These are phyloP conservation scores for Phaseolus coccineus DNA, from an alignment of 331 rosid genomes.

Conservation along the genomic window DNA sequence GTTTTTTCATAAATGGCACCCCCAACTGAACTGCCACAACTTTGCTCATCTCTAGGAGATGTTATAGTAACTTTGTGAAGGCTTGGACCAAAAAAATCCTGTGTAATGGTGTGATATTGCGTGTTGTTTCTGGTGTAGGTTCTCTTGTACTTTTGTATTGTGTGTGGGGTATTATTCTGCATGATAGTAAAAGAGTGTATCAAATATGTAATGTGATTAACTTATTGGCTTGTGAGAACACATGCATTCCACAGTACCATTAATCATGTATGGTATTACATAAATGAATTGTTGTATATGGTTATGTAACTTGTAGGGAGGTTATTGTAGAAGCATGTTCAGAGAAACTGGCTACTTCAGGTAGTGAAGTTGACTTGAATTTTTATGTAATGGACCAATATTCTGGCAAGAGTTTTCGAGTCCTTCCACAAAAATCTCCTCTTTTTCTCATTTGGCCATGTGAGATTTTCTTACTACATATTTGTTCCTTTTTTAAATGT, in stretches of 20 bases:
- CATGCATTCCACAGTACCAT: constrained; percentile 40
- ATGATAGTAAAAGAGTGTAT: constrained; percentile 30
- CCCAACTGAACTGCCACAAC: constrained; percentile 7
- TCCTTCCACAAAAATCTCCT: background rate
- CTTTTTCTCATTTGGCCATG: background rate
- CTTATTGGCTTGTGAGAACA: constrained; percentile 22
- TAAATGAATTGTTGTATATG: constrained; percentile 42
- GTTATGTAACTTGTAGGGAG: constrained; percentile 35
- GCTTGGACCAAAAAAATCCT: background rate
- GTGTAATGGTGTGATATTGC: constrained; percentile 31
- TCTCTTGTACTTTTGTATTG: background rate
- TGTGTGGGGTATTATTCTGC: constrained; percentile 27
- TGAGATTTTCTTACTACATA: background rate
- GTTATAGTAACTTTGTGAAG: constrained; percentile 14
- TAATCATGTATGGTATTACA: constrained; percentile 41
- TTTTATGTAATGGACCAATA: constrained; percentile 15
- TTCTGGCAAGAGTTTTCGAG: constrained; percentile 4
- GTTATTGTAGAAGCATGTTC: constrained; percentile 41
- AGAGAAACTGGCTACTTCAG: constrained; percentile 27
- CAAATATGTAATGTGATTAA: constrained; percentile 36
- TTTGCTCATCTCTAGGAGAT: constrained; percentile 23
- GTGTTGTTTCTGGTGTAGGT: constrained; percentile 16
- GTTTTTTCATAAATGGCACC: background rate
- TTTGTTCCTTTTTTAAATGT: too few relatives aligned
- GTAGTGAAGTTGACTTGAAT: constrained; percentile 37